Evolutionary conservation across 345 rosid genomes (phyloP), one percentile per base, ranked within the genome.

Genomic region (Bruguiera sexangula): DNA sequence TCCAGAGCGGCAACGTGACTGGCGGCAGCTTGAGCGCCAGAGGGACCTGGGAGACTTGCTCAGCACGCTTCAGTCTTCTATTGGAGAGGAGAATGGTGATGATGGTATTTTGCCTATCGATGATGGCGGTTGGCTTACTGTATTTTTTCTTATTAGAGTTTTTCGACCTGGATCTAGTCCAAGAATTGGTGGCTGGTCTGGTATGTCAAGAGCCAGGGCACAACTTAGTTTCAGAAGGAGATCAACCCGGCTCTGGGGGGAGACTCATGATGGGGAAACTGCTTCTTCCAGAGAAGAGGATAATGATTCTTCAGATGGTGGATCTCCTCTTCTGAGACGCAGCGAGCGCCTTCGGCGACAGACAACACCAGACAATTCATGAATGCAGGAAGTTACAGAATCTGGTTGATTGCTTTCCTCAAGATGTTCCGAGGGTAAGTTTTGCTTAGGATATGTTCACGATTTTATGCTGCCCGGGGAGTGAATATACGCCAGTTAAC

Each of bases 1-100:
- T 73, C 99, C 96, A 8, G 99, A 88, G 79, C 77, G 99, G 65
- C 91, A 90, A 69, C 91, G 93, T 62, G 87, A 80, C 65, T 95
- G 99, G 99, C 88, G 98, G 83, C 83, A 93, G 84, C 73, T 95
- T 76, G 97, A 95, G 82, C 94, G 94, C 30, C 96, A 92, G 82
- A 87, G 99, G 78, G 99, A 95, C 69, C 73, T 95, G 34, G 99
- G 99, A 9, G 98, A 95, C 82, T 78, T 95, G 77, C 83, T 95
- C 48, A 95, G 99, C 81, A 87, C 97, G 2, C 93, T 95, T 27
- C 89, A 88, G 36, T 90, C 96, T 70, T 89, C 96, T 13, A 81
- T 90, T 68, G 96, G 89, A 57, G 98, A 95, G 65, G 98, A 90
- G 68, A 85, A 87, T 77, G 73, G 74, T 19, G 96, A 86, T 7